A percentile compares a stretch with the other conserved stretches of the same genome.
These are phyloP conservation scores for Cladosporium sp. DNA, from an alignment of 2,329 filamentous ascomycete species.

Conservation along the genomic window DNA sequence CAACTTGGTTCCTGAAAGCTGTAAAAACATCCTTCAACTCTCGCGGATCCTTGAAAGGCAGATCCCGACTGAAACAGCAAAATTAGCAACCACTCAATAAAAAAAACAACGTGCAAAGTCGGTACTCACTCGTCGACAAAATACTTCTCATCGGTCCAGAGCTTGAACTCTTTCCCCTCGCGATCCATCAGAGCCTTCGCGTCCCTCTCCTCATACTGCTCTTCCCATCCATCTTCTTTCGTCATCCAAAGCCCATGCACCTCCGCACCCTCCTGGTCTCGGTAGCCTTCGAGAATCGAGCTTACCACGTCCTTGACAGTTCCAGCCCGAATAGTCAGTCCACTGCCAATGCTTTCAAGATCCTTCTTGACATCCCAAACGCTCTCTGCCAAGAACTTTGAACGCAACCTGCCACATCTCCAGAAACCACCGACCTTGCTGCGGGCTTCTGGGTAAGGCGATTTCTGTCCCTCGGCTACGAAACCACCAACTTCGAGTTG, in stretches of 20 bases:
- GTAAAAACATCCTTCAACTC: conserved; percentile 76
- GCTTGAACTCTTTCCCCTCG: conserved; percentile 59
- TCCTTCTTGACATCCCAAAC: conserved; percentile 70
- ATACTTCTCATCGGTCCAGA: conserved; percentile 76
- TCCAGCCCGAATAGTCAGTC: conserved; percentile 65
- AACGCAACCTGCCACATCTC: conserved; percentile 71
- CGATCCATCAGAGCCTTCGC: conserved; percentile 56
- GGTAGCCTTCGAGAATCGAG: conserved; percentile 54
- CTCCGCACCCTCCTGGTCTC: conserved; percentile 38
- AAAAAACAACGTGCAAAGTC: no score
- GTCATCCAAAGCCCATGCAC: conserved; percentile 74
- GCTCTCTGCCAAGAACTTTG: conserved; percentile 70
- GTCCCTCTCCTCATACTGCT: conserved; percentile 62
- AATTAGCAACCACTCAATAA: background rate
- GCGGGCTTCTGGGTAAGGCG: conserved; percentile 68
- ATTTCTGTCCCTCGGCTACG: conserved; percentile 53
- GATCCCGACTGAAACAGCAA: conserved; percentile 58
- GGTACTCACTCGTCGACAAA: conserved; percentile 72
- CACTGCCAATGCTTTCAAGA: conserved; percentile 60
- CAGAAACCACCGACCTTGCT: conserved; percentile 68
- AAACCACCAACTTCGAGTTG: conserved; percentile 77
- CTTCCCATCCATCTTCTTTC: conserved; percentile 67
- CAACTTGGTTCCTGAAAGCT: conserved; percentile 69
- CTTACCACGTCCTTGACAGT: conserved; percentile 59
- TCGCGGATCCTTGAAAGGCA: conserved; percentile 56